These are phyloP conservation scores for Saccharomycopsis olivae DNA, from an alignment of 805 yeast genomes.

Conservation along the genomic window DNA sequence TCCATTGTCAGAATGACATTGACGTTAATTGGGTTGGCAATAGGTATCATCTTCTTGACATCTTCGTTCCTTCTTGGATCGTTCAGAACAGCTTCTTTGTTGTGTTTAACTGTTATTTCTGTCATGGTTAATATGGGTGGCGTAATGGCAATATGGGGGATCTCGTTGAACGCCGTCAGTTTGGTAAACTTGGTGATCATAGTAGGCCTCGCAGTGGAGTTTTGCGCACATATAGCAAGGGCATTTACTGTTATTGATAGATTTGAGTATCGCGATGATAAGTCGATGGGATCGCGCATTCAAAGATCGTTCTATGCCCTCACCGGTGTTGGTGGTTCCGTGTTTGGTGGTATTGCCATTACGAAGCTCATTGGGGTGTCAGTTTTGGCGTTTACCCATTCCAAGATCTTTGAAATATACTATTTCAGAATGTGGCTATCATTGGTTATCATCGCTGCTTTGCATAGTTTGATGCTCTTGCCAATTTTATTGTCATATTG, in stretches of 20 bases:
- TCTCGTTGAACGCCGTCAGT: constrained; percentile 80
- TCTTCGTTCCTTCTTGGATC: constrained; percentile 60
- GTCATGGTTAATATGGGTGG: constrained; percentile 72
- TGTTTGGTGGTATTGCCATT: constrained; percentile 79
- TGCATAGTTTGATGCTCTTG: constrained; percentile 68
- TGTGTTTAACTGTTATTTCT: constrained; percentile 49
- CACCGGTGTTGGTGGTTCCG: constrained; percentile 77
- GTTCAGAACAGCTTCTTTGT: constrained; percentile 41
- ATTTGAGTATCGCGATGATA: constrained; percentile 19
- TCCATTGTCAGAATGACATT: constrained; percentile 53
- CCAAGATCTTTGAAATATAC: constrained; percentile 82
- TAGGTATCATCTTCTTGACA: constrained; percentile 38
- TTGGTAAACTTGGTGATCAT: constrained; percentile 88
- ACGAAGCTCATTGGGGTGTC: constrained; percentile 84
- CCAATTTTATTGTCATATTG: constrained; percentile 60
- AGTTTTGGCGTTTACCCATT: constrained; percentile 77
- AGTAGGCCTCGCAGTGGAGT: constrained; percentile 87
- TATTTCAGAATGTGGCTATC: constrained; percentile 94
- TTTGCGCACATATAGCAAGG: constrained; percentile 77
- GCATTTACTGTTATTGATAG: constrained; percentile 49
- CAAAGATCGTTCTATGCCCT: constrained; percentile 48
- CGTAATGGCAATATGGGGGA: constrained; percentile 60
- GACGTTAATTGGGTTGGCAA: constrained; percentile 41
- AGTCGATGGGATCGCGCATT: constrained; percentile 21
- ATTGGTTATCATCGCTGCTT: constrained; percentile 61